Percentiles rank a stretch among this genome's conserved stretches.
phyloP scores from a whole-genome alignment of 352 stramenopile species.

The Globisporangium echinulatum region DNA sequence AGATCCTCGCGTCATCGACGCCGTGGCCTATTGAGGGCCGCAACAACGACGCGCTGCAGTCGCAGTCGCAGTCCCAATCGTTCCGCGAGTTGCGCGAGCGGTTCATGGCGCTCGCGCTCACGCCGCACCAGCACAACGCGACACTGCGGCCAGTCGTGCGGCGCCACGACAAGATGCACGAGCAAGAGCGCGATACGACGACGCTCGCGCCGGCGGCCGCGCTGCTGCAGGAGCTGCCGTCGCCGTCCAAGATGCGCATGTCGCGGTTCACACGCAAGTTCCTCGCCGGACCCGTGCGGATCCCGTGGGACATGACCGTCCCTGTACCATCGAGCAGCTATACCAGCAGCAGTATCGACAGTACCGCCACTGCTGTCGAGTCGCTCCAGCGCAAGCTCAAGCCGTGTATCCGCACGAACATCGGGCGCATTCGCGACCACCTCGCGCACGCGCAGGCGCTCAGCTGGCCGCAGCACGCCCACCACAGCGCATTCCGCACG shows the following conservation, averaged over 20 bases:
- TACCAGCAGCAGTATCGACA: slow-evolving; percentile 4
- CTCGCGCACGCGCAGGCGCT: slow-evolving; percentile 45
- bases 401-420: slow-evolving; percentile 46
- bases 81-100: slow-evolving; percentile 19
- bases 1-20: slow-evolving; percentile 18
- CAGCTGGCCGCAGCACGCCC: slow-evolving; percentile 44
- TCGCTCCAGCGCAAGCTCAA: slow-evolving; percentile 56
- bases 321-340: slow-evolving; percentile 15
- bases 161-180: slow-evolving; percentile 5
- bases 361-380: slow-evolving; percentile 9
- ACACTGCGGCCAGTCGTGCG: slow-evolving; percentile 11
- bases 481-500: slow-evolving; percentile 16
- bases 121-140: slow-evolving; percentile 5
- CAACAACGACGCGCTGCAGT: background rate
- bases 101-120: slow-evolving; percentile 18
- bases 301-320: slow-evolving; percentile 68
- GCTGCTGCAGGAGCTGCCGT: slow-evolving; percentile 7
- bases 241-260: slow-evolving; percentile 15
- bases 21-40: too few species aligned
- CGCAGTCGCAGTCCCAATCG: background rate
- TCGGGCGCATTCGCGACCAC: slow-evolving; percentile 52
- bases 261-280: slow-evolving; percentile 35
- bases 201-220: background rate
- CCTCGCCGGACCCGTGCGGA: slow-evolving; percentile 39
- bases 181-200: slow-evolving; percentile 5